Percentiles rank a stretch among this genome's conserved stretches.
These are phyloP conservation scores for Pachysandra terminalis DNA, from an alignment of 164 flowering plant genomes.

Conservation along the genomic window DNA sequence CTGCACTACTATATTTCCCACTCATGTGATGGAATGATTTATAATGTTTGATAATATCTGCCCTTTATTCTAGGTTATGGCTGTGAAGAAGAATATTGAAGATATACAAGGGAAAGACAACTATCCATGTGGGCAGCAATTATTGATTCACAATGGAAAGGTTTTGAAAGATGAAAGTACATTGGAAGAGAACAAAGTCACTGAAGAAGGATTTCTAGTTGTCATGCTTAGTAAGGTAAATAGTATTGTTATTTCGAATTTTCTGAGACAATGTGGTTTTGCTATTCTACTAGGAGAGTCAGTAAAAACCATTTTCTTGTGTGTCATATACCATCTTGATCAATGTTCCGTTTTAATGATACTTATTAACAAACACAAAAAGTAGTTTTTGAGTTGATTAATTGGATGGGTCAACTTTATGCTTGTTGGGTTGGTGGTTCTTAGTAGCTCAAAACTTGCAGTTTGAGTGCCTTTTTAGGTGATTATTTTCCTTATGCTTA, in stretches of 20 bases:
- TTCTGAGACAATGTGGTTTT: background rate
- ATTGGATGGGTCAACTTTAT: too few relatives aligned
- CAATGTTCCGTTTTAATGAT: too few relatives aligned
- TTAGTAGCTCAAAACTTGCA: too few relatives aligned
- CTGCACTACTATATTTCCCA: background rate
- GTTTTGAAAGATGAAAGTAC: conserved; percentile 98
- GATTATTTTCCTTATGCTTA: background rate
- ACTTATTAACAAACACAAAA: too few relatives aligned
- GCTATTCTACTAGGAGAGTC: background rate
- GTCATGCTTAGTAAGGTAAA: conserved; percentile 98
- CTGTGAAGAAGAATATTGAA: conserved; percentile 92
- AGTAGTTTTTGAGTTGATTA: too few relatives aligned
- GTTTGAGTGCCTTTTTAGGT: too few relatives aligned
- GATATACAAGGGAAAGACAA: conserved; percentile 90
- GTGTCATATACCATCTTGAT: too few relatives aligned
- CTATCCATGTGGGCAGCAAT: conserved; percentile 95
- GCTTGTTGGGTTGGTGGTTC: too few relatives aligned
- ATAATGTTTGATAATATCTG: background rate
- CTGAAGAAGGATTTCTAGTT: conserved; percentile 96
- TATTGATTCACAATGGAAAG: conserved; percentile 93
- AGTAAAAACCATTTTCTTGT: too few relatives aligned
- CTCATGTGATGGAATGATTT: background rate
- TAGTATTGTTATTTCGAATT: background rate
- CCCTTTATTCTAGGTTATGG: conserved; percentile 58
- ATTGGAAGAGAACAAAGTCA: conserved; percentile 78